phyloP scores from a whole-genome alignment of 2,329 filamentous ascomycete species.

The Lasiodiplodia sp. region DNA sequence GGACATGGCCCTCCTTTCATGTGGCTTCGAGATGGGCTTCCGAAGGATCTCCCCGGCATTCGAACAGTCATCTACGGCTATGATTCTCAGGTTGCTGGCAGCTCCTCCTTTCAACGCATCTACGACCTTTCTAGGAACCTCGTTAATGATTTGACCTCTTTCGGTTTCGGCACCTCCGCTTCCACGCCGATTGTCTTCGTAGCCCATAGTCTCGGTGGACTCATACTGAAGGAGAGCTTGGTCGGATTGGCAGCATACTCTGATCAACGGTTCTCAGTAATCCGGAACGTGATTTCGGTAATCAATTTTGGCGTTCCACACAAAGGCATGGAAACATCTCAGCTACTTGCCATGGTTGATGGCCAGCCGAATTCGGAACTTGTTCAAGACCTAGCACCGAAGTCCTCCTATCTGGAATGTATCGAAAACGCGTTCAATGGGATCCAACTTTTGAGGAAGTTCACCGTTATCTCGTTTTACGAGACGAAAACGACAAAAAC shows the following conservation, averaged over 20 bases:
- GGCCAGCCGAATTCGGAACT: not conserved
- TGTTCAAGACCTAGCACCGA: not conserved
- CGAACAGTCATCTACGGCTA: not conserved
- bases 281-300: not conserved
- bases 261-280: not conserved
- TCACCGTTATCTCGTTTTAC: not conserved
- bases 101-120: not conserved
- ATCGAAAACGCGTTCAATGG: not conserved
- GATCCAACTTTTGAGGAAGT: not conserved
- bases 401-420: not conserved
- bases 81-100: not conserved
- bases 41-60: not conserved
- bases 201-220: not conserved
- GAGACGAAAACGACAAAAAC: conserved; percentile 4
- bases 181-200: not conserved
- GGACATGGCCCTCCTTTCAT: not conserved
- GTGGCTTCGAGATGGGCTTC: conserved; percentile 10
- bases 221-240: not conserved
- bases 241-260: not conserved
- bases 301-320: not conserved
- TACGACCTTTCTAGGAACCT: not conserved
- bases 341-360: not conserved
- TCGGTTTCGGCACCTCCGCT: not conserved
- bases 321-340: not conserved
- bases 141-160: not conserved